Evolutionary conservation across 2,329 filamentous ascomycete genomes (phyloP).

Genomic region (Pseudonectria foliicola): DNA sequence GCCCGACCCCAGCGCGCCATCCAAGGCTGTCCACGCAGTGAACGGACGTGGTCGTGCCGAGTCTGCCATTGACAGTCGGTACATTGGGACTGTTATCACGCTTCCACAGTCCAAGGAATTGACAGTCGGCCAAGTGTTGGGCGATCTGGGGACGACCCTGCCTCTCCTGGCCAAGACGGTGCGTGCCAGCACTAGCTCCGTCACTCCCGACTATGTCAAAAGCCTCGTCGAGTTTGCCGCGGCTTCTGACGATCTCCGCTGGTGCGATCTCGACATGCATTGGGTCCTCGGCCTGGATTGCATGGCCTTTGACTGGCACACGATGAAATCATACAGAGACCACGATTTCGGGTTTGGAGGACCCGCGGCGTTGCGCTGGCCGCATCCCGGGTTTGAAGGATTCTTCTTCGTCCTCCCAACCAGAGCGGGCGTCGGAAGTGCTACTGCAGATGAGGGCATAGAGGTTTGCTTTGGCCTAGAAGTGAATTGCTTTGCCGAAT

Average conservation of each 20-base stretch:
- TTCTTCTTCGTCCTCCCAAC: constrained; percentile 7
- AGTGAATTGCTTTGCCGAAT: constrained; percentile 1
- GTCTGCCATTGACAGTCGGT: constrained; percentile 5
- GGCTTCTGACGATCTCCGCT: not conserved
- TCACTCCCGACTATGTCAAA: constrained; percentile 1
- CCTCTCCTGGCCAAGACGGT: constrained; percentile 1
- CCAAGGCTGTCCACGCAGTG: constrained; percentile 9
- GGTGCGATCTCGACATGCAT: constrained; percentile 2
- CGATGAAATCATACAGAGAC: constrained; percentile 3
- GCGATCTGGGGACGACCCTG: not conserved
- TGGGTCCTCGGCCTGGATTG: constrained; percentile 2
- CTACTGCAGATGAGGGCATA: constrained; percentile 2
- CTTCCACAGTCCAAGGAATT: constrained; percentile 2
- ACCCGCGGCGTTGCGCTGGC: constrained; percentile 5
- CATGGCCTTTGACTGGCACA: constrained; percentile 7
- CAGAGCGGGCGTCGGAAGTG: not conserved
- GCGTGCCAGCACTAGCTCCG: constrained; percentile 3
- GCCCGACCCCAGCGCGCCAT: constrained; percentile 1
- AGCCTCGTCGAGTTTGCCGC: constrained; percentile 5
- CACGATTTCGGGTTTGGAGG: constrained; percentile 10
- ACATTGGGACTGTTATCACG: constrained; percentile 1
- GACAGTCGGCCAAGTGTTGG: constrained; percentile 3
- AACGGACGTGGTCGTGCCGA: constrained; percentile 4
- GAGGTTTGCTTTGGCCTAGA: constrained; percentile 8
- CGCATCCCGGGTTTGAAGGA: constrained; percentile 2